These are phyloP conservation scores for Botrytis tulipae DNA, from an alignment of 2,329 filamentous ascomycete species.

Conservation along the genomic window DNA sequence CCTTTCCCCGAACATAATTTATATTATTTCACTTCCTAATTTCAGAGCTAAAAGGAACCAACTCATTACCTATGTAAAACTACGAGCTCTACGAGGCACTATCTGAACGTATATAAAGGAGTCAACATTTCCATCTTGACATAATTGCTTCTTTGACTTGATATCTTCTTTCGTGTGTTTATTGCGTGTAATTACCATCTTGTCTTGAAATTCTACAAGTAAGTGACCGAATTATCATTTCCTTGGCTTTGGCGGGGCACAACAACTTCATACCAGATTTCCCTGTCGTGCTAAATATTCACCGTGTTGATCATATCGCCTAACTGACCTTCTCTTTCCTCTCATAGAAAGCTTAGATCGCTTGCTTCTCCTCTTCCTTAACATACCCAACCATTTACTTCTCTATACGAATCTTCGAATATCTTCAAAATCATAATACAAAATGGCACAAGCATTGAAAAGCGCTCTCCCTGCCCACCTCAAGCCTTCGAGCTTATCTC, in stretches of 20 bases:
- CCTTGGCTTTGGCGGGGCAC: conserved; percentile 13
- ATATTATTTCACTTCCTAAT: conserved; percentile 1
- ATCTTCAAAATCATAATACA: conserved; percentile 16
- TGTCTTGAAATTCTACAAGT: not conserved
- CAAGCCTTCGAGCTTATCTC: conserved; percentile 47
- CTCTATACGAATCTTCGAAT: conserved; percentile 7
- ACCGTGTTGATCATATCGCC: conserved; percentile 16
- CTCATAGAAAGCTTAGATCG: conserved; percentile 12
- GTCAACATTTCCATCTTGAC: not conserved
- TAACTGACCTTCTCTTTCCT: conserved; percentile 12
- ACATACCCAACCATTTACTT: conserved; percentile 7
- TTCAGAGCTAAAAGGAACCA: not conserved
- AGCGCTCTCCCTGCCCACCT: conserved; percentile 82
- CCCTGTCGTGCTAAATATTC: conserved; percentile 11
- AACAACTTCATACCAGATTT: conserved; percentile 2
- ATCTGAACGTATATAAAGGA: conserved; percentile 2
- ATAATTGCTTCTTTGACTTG: not conserved
- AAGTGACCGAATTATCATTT: not conserved
- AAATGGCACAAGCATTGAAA: conserved; percentile 69
- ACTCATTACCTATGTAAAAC: not conserved
- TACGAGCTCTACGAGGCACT: not conserved
- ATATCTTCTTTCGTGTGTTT: not conserved
- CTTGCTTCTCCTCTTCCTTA: conserved; percentile 5
- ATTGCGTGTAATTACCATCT: conserved; percentile 4
- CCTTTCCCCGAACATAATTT: not conserved